Percentiles rank a stretch among this genome's conserved stretches.
These are phyloP conservation scores for Solanum okadae DNA, from an alignment of 257 asterid species.

Conservation along the genomic window DNA sequence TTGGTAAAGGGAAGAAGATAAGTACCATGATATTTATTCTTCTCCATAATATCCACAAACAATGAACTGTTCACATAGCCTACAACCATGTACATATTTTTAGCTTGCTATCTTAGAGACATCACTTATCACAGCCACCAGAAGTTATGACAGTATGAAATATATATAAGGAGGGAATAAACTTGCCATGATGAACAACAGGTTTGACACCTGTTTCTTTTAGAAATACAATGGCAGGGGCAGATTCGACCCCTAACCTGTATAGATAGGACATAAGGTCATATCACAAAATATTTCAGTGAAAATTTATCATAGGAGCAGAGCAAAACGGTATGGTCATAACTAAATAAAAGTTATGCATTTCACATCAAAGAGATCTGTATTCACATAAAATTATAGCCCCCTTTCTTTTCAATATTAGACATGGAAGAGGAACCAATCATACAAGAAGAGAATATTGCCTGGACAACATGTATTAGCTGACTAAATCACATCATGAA, in stretches of 20 bases:
- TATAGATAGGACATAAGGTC: conserved; percentile 5
- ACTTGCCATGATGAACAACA: conserved; percentile 69
- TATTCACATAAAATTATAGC: background rate
- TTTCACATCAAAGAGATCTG: background rate
- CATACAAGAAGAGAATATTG: background rate
- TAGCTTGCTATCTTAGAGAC: conserved; percentile 15
- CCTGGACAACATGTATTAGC: background rate
- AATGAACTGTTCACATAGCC: conserved; percentile 69
- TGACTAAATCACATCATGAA: background rate
- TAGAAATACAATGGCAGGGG: conserved; percentile 82
- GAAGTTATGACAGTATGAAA: background rate
- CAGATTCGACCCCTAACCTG: conserved; percentile 91
- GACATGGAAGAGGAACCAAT: background rate
- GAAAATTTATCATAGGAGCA: background rate
- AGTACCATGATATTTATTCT: conserved; percentile 76
- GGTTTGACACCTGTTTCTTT: conserved; percentile 93
- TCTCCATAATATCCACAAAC: conserved; percentile 78
- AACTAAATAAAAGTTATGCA: background rate
- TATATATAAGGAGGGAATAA: background rate
- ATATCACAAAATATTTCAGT: background rate
- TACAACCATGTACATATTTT: conserved; percentile 29
- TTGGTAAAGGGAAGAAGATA: background rate
- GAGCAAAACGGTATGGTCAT: background rate
- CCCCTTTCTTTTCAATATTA: background rate
- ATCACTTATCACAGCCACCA: background rate